Evolutionary conservation across 2,329 filamentous ascomycete genomes (phyloP).

Genomic region (Dothistroma septosporum): DNA sequence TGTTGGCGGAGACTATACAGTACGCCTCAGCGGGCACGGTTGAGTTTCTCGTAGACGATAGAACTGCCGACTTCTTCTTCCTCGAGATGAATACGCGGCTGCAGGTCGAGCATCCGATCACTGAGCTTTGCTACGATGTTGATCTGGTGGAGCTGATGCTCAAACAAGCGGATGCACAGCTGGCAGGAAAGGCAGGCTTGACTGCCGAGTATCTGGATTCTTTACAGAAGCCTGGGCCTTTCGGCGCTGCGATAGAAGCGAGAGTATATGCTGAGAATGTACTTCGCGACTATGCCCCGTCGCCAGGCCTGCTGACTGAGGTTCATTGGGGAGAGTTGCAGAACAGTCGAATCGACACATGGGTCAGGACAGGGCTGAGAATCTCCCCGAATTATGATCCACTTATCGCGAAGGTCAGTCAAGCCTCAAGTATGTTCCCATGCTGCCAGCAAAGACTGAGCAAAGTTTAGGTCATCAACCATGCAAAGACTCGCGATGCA

Average conservation of each 20-base stretch:
- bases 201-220: conserved; percentile 39
- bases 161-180: conserved; percentile 51
- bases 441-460: conserved; percentile 44
- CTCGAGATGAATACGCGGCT: conserved; percentile 58
- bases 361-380: conserved; percentile 55
- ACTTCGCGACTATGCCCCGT: conserved; percentile 55
- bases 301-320: conserved; percentile 55
- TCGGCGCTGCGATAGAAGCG: conserved; percentile 51
- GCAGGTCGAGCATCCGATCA: conserved; percentile 57
- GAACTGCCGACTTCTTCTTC: conserved; percentile 71
- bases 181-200: conserved; percentile 45
- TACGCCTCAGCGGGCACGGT: conserved; percentile 89
- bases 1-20: conserved; percentile 52
- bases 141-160: conserved; percentile 56
- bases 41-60: conserved; percentile 84
- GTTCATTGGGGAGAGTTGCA: conserved; percentile 51
- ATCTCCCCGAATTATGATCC: conserved; percentile 56
- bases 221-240: conserved; percentile 43
- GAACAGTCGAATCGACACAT: conserved; percentile 58
- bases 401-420: conserved; percentile 20
- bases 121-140: conserved; percentile 53
- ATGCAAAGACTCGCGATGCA: conserved; percentile 40
- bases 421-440: too few relatives aligned
- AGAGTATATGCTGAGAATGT: conserved; percentile 58
- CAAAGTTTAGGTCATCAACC: conserved; percentile 46